These are phyloP conservation scores for Wickerhamiella allomyrinae DNA, from an alignment of 805 yeast species.

Conservation along the genomic window DNA sequence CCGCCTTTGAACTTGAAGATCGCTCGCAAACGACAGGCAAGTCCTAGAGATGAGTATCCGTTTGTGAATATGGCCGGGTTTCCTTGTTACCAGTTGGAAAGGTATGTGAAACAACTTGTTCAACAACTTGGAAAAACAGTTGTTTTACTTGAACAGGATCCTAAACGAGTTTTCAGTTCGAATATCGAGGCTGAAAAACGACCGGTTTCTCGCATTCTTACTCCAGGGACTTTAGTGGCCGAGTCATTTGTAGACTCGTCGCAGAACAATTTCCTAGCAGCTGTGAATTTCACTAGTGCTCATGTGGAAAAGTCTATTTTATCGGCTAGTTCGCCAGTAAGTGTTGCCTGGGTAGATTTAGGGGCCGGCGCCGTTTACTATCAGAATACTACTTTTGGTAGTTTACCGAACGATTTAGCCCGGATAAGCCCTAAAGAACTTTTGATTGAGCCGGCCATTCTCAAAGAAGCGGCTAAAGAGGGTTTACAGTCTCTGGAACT, in stretches of 20 bases:
- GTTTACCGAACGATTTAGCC: slow-evolving; percentile 54
- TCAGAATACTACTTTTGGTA: slow-evolving; percentile 45
- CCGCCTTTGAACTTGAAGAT: slow-evolving; percentile 58
- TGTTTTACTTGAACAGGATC: slow-evolving; percentile 51
- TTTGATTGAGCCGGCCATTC: slow-evolving; percentile 28
- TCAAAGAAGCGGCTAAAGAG: slow-evolving; percentile 31
- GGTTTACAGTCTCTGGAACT: slow-evolving; percentile 44
- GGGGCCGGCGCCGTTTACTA: slow-evolving; percentile 64
- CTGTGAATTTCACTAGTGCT: slow-evolving; percentile 29
- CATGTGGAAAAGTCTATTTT: slow-evolving; percentile 24
- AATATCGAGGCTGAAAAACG: slow-evolving; percentile 32
- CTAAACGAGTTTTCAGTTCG: slow-evolving; percentile 18
- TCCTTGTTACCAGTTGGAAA: slow-evolving; percentile 55
- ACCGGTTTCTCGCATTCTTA: slow-evolving; percentile 62
- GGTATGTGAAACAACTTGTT: slow-evolving; percentile 62
- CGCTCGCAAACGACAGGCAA: slow-evolving; percentile 32
- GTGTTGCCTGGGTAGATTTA: slow-evolving; percentile 79
- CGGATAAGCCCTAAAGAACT: slow-evolving; percentile 76
- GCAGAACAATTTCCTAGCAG: slow-evolving; percentile 54
- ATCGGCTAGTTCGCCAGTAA: slow-evolving; percentile 36
- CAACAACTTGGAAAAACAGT: slow-evolving; percentile 57
- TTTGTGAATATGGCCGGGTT: slow-evolving; percentile 69
- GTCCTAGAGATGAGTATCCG: slow-evolving; percentile 21
- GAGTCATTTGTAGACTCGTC: slow-evolving; percentile 67
- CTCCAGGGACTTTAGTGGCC: slow-evolving; percentile 87